Evolutionary conservation across 257 asterid genomes (phyloP), one percentile per base, ranked within the genome.

Genomic region (Nicotiana obtusifolia): DNA sequence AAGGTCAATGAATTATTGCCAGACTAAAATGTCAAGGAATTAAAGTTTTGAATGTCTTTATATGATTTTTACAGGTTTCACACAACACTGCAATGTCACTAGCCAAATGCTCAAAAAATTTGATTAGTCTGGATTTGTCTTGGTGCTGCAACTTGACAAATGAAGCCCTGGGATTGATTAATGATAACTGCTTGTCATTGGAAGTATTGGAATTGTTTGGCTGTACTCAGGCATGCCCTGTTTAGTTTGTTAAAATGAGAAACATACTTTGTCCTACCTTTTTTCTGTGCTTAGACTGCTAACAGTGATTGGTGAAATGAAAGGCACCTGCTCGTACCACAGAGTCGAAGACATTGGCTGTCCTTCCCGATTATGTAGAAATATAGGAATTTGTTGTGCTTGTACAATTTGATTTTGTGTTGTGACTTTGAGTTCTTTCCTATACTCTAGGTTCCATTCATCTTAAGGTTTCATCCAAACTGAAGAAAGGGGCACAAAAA

Each of bases 131-230:
- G 88, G 97, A 95, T 83, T 76, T 95, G 76, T 95, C 98, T 78
- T 95, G 97, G 97, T 93, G 99, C 80, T 98, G 97, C 78, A 86
- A 87, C 79, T 82, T 95, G 87, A 89, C 90, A 22, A 85, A 93
- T 80, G 99, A 93, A 88, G 98, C 97, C 73, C 78, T 95, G 49
- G 99, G 98, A 81, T 84, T 93, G 93, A 90, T 93, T 75, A 97
- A 85, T 80, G 99, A 93, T 87, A 87, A 89, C 69, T 95, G 97
- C 86, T 59, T 78, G 31, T 86, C 91, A 10, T 90, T 92, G 87
- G 89, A 91, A 88, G 81, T 90, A 83, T 92, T 95, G 77, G 93
- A 93, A 82, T 81, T 91, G 81, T 93, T 95, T 88, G 99, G 98
- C 57, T 95, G 98, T 84, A 86, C 97, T 30, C 98, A 93, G 97